Evolutionary conservation across 331 rosid genomes (phyloP).

Genomic region (Quercus tomentella): DNA sequence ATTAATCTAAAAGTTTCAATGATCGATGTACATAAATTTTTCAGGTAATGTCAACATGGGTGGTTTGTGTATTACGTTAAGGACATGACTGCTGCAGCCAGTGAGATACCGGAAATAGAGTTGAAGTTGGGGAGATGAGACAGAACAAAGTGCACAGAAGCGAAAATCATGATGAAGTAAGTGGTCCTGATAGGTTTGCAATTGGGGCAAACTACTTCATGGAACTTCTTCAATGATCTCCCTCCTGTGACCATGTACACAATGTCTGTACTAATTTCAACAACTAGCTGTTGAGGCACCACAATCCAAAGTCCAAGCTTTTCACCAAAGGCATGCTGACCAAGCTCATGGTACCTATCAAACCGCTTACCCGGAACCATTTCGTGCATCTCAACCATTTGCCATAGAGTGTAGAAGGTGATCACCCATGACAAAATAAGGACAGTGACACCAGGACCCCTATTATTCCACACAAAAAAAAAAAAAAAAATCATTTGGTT

Average conservation of each 20-base stretch:
- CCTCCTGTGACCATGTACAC: slow-evolving; percentile 98
- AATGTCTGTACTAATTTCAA: slow-evolving; percentile 70
- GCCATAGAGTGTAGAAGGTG: slow-evolving; percentile 90
- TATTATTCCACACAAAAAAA: background rate
- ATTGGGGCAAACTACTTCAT: slow-evolving; percentile 38
- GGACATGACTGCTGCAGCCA: slow-evolving; percentile 95
- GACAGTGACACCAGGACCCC: slow-evolving; percentile 88
- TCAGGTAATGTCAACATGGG: too few species aligned
- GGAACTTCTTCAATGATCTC: slow-evolving; percentile 70
- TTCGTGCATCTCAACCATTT: slow-evolving; percentile 99
- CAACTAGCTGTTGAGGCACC: slow-evolving; percentile 92
- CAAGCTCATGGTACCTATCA: slow-evolving; percentile 90
- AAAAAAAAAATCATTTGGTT: background rate
- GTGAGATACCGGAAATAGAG: slow-evolving; percentile 76
- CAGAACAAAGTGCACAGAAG: slow-evolving; percentile 85
- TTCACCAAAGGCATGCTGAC: slow-evolving; percentile 87
- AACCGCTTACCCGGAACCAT: slow-evolving; percentile 90
- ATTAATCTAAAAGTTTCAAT: too few species aligned
- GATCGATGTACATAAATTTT: too few species aligned
- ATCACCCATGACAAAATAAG: slow-evolving; percentile 77
- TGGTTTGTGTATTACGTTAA: slow-evolving; percentile 30
- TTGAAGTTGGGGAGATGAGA: slow-evolving; percentile 90
- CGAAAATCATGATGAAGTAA: slow-evolving; percentile 85
- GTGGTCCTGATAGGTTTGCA: slow-evolving; percentile 61
- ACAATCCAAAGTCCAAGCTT: slow-evolving; percentile 89